Evolutionary conservation across 495 filamentous ascomycete species (phyloP).

Genomic region (Tricharina praecox): DNA sequence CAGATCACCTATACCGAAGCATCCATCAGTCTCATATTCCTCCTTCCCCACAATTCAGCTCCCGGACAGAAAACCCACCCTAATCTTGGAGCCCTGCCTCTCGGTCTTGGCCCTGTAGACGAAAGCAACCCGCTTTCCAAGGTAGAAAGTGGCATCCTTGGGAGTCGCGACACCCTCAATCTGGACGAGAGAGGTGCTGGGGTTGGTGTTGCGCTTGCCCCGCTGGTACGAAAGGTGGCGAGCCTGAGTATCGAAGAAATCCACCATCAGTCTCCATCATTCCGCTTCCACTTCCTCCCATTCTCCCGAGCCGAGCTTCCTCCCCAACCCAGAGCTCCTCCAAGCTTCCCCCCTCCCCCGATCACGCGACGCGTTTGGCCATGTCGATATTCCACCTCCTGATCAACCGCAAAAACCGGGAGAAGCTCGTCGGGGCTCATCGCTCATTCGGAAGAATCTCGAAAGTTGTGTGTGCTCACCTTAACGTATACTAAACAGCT

Average conservation of each 20-base stretch:
- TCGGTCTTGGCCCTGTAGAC: slow-evolving; percentile 89
- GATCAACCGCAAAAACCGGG: background rate
- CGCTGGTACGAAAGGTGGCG: slow-evolving; percentile 82
- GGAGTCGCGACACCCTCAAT: slow-evolving; percentile 89
- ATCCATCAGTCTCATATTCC: slow-evolving; percentile 1
- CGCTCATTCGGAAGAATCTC: too few relatives aligned
- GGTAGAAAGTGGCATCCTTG: slow-evolving; percentile 48
- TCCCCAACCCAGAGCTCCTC: too few relatives aligned
- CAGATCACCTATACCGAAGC: slow-evolving; percentile 57
- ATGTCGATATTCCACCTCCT: background rate
- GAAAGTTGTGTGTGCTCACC: slow-evolving; percentile 10
- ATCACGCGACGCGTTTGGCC: background rate
- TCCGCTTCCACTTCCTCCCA: slow-evolving; percentile 8
- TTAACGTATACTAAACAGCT: slow-evolving; percentile 20
- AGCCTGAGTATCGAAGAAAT: slow-evolving; percentile 28
- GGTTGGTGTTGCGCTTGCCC: slow-evolving; percentile 66
- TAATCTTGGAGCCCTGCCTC: slow-evolving; percentile 87
- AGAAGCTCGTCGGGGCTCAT: background rate
- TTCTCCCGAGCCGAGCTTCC: background rate
- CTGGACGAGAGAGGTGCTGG: slow-evolving; percentile 77
- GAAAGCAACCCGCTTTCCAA: slow-evolving; percentile 86
- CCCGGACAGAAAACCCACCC: slow-evolving; percentile 1
- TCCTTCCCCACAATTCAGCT: background rate
- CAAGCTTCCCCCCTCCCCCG: background rate
- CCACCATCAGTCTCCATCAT: slow-evolving; percentile 34